These are phyloP conservation scores for Thermomyces lanuginosus DNA, from an alignment of 2,329 filamentous ascomycete genomes.

Conservation along the genomic window DNA sequence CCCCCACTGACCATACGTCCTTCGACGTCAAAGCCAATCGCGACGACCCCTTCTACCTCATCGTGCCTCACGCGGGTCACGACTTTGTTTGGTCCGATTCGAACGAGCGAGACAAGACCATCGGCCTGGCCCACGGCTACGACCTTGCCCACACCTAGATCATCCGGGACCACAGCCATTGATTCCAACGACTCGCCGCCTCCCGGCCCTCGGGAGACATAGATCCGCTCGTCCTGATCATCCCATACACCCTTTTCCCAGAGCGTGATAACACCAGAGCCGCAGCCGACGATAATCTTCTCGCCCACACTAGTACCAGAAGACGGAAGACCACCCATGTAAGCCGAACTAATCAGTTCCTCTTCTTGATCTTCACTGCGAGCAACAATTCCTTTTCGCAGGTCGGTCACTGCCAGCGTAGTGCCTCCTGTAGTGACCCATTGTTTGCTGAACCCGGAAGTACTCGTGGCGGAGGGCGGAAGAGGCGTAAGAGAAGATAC, in stretches of 20 bases:
- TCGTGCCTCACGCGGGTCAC: slow-evolving; percentile 56
- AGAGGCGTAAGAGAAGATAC: slow-evolving; percentile 75
- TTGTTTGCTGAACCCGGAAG: slow-evolving; percentile 79
- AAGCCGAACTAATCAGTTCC: slow-evolving; percentile 66
- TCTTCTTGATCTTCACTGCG: slow-evolving; percentile 92
- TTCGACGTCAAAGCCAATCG: slow-evolving; percentile 65
- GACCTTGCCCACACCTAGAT: slow-evolving; percentile 46
- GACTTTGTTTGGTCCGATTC: slow-evolving; percentile 57
- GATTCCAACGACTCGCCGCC: slow-evolving; percentile 68
- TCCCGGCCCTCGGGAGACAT: slow-evolving; percentile 46
- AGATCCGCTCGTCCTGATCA: slow-evolving; percentile 79
- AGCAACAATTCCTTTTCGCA: slow-evolving; percentile 70
- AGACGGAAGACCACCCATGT: slow-evolving; percentile 60
- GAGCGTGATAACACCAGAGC: slow-evolving; percentile 66
- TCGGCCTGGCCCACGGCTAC: slow-evolving; percentile 70
- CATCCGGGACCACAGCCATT: slow-evolving; percentile 55
- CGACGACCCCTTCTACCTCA: slow-evolving; percentile 71
- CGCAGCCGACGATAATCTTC: slow-evolving; percentile 61
- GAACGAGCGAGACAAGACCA: slow-evolving; percentile 60
- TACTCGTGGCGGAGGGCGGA: slow-evolving; percentile 62
- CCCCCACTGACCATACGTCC: slow-evolving; percentile 82
- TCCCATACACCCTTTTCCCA: slow-evolving; percentile 96
- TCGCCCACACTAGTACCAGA: slow-evolving; percentile 51
- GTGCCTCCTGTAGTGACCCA: slow-evolving; percentile 89
- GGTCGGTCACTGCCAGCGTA: slow-evolving; percentile 76